Conservation (phyloP, 768 basidiomycete species). For the Dacryopinax spathularia region DNA sequence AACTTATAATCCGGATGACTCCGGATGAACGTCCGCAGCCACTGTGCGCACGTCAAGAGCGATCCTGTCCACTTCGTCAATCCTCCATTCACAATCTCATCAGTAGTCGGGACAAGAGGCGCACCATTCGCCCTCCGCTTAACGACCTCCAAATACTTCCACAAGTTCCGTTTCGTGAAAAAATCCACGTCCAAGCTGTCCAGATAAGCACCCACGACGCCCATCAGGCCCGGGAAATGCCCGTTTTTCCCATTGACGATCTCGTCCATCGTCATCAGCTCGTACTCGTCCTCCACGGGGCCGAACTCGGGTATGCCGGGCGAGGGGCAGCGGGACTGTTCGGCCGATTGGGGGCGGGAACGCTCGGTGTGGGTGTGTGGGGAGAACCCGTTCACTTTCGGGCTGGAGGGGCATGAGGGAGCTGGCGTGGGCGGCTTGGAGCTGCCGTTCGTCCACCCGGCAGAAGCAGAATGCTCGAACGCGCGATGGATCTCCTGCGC, state of each 20-base stretch:
- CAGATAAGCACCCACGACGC: conserved; percentile 69
- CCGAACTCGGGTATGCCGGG: conserved; percentile 30
- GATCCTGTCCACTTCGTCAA: conserved; percentile 37
- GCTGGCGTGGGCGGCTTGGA: neutral
- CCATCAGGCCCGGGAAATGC: conserved; percentile 64
- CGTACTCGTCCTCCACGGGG: conserved; percentile 68
- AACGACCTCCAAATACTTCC: conserved; percentile 68
- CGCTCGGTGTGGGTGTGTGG: neutral
- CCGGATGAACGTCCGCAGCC: conserved; percentile 85
- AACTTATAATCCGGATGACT: conserved; percentile 82
- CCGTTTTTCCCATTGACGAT: conserved; percentile 83
- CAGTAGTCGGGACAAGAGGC: conserved; percentile 16
- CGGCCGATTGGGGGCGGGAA: conserved; percentile 24
- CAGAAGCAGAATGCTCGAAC: conserved; percentile 15
- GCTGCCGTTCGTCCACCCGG: conserved; percentile 22
- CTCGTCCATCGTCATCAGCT: conserved; percentile 82
- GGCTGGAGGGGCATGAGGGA: neutral
- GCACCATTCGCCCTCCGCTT: conserved; percentile 65
- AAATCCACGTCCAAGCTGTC: conserved; percentile 68
- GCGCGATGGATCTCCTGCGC: conserved; percentile 15
- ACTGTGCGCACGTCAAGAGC: conserved; percentile 73
- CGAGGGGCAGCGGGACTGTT: conserved; percentile 53
- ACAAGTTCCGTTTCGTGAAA: conserved; percentile 44
- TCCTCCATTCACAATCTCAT: neutral
- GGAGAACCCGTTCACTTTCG: neutral